phyloP scores from a whole-genome alignment of 805 yeast species.

The Candida gorgasii region DNA sequence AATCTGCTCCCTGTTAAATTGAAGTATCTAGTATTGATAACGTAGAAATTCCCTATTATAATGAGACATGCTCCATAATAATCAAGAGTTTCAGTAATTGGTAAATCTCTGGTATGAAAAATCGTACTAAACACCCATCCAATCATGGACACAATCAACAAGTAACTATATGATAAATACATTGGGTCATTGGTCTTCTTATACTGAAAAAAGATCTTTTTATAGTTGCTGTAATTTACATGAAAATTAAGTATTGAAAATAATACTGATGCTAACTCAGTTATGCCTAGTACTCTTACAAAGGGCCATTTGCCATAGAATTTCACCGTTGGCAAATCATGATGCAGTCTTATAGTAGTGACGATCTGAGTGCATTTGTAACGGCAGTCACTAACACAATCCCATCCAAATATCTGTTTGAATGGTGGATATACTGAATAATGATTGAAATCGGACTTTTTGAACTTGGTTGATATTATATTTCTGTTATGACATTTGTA shows the following conservation, averaged over 20 bases:
- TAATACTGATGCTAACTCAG: conserved; percentile 35
- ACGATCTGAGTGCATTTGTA: conserved; percentile 42
- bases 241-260: conserved; percentile 39
- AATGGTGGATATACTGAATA: conserved; percentile 20
- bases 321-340: conserved; percentile 33
- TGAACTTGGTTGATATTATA: conserved; percentile 7
- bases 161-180: conserved; percentile 30
- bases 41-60: conserved; percentile 36
- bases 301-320: conserved; percentile 49
- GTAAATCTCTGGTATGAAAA: conserved; percentile 40
- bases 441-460: conserved; percentile 13
- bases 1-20: conserved; percentile 18
- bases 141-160: conserved; percentile 27
- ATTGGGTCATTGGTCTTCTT: conserved; percentile 23
- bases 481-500: conserved; percentile 19
- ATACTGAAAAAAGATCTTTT: conserved; percentile 27
- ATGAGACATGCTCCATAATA: conserved; percentile 44
- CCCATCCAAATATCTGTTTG: conserved; percentile 30
- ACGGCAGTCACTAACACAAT: conserved; percentile 36
- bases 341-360: conserved; percentile 21
- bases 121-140: conserved; percentile 42
- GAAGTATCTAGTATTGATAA: conserved; percentile 32
- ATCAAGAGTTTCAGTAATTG: conserved; percentile 41
- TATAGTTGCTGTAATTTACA: conserved; percentile 30
- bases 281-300: conserved; percentile 33